Evolutionary conservation across 352 stramenopile species (phyloP).

Genomic region (Pythium apleroticum): DNA sequence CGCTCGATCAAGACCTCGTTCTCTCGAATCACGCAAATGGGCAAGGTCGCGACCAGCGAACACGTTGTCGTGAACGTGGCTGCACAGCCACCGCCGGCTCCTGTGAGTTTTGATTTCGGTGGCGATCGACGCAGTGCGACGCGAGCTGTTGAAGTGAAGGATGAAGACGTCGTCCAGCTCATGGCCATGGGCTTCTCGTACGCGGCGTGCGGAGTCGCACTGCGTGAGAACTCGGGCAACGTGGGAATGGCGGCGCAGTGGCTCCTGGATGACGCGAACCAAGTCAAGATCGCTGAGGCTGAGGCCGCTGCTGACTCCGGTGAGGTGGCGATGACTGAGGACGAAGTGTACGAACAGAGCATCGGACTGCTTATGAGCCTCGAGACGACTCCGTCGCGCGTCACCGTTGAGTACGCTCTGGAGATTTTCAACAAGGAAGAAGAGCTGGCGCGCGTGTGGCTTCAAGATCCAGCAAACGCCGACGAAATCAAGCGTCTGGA

Average conservation of each 20-base stretch:
- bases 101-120: slow-evolving; percentile 18
- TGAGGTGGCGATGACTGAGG: slow-evolving; percentile 52
- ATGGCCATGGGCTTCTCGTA: slow-evolving; percentile 91
- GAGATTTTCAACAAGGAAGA: slow-evolving; percentile 63
- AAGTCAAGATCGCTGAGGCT: slow-evolving; percentile 60
- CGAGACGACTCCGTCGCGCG: slow-evolving; percentile 44
- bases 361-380: slow-evolving; percentile 75
- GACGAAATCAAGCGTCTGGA: slow-evolving; percentile 70
- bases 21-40: slow-evolving; percentile 44
- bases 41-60: slow-evolving; percentile 28
- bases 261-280: slow-evolving; percentile 80
- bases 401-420: slow-evolving; percentile 63
- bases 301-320: slow-evolving; percentile 55
- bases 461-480: slow-evolving; percentile 54
- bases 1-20: slow-evolving; percentile 73
- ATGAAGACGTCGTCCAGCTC: slow-evolving; percentile 86
- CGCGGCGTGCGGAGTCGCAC: slow-evolving; percentile 62
- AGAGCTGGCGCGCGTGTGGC: slow-evolving; percentile 63
- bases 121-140: slow-evolving; percentile 8
- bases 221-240: slow-evolving; percentile 68
- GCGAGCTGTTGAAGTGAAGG: slow-evolving; percentile 40
- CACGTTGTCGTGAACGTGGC: slow-evolving; percentile 18
- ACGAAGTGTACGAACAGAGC: slow-evolving; percentile 67
- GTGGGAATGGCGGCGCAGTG: slow-evolving; percentile 77
- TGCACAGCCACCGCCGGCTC: slow-evolving; percentile 49